These are phyloP conservation scores for Globisporangium nunn DNA, from an alignment of 352 stramenopile genomes.

Conservation along the genomic window DNA sequence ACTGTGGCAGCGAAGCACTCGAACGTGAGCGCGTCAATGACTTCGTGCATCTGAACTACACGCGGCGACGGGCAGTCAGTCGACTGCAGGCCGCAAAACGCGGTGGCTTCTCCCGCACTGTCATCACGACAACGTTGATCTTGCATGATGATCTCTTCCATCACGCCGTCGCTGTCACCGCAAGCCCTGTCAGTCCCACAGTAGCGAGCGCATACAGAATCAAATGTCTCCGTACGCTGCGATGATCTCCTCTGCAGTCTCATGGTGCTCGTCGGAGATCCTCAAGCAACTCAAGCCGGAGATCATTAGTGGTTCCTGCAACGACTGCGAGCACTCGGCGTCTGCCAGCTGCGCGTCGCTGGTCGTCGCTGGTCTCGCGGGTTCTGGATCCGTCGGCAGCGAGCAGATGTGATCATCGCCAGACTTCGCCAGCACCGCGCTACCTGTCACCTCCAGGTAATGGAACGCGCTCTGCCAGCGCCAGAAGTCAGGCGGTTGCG, in stretches of 20 bases:
- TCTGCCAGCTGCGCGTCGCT: not conserved
- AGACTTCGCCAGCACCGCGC: constrained; percentile 15
- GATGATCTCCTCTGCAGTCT: constrained; percentile 20
- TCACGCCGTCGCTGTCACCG: constrained; percentile 27
- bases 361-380: constrained; percentile 5
- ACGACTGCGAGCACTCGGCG: too few relatives aligned
- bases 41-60: constrained; percentile 22
- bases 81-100: not conserved
- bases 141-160: constrained; percentile 34
- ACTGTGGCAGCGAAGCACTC: constrained; percentile 25
- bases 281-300: constrained; percentile 1
- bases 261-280: constrained; percentile 6
- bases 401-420: constrained; percentile 37
- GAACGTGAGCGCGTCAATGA: constrained; percentile 28
- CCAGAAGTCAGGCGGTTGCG: constrained; percentile 32
- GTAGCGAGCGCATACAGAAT: not conserved
- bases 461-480: constrained; percentile 42
- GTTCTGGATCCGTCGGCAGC: constrained; percentile 6
- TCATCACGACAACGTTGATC: constrained; percentile 8
- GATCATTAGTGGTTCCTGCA: constrained; percentile 3
- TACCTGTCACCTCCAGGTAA: constrained; percentile 32
- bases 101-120: constrained; percentile 3
- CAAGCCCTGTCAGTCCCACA: not conserved
- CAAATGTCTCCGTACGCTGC: constrained; percentile 14
- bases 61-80: constrained; percentile 13